A percentile compares a stretch with the other conserved stretches of the same genome.
Conservation (phyloP, 1,284 basidiomycete genomes). For the Apiotrichum gamsii region DNA sequence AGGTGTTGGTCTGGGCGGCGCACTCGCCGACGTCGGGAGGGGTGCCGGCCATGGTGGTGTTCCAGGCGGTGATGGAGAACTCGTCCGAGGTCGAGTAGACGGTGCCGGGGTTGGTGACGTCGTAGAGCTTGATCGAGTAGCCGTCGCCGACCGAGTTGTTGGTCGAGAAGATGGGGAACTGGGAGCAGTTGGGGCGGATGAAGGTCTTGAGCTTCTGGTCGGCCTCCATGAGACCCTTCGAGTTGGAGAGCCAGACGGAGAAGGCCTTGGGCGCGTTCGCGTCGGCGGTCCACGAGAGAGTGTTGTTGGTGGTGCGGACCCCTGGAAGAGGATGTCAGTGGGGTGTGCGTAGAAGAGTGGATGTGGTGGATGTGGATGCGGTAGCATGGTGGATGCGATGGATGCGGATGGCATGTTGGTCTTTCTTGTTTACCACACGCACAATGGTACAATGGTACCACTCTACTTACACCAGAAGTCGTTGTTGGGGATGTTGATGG, state of each 20-base stretch:
- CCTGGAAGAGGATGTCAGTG: neutral
- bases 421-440: too few species aligned
- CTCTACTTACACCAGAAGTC: too few species aligned
- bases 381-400: too few species aligned
- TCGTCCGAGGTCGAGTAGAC: neutral
- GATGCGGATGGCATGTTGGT: too few species aligned
- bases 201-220: neutral
- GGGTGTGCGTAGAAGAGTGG: too few species aligned
- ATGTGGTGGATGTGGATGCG: too few species aligned
- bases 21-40: too few species aligned
- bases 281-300: neutral
- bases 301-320: neutral
- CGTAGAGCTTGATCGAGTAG: neutral
- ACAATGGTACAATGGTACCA: too few species aligned
- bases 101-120: neutral
- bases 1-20: too few species aligned
- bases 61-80: neutral
- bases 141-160: neutral
- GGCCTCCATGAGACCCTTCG: neutral
- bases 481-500: too few species aligned
- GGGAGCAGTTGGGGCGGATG: neutral
- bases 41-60: neutral
- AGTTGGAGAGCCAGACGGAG: neutral
- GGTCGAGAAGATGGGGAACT: neutral
- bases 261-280: neutral